These are phyloP conservation scores for Quercus rubra DNA, from an alignment of 306 rosid genomes.

Conservation along the genomic window DNA sequence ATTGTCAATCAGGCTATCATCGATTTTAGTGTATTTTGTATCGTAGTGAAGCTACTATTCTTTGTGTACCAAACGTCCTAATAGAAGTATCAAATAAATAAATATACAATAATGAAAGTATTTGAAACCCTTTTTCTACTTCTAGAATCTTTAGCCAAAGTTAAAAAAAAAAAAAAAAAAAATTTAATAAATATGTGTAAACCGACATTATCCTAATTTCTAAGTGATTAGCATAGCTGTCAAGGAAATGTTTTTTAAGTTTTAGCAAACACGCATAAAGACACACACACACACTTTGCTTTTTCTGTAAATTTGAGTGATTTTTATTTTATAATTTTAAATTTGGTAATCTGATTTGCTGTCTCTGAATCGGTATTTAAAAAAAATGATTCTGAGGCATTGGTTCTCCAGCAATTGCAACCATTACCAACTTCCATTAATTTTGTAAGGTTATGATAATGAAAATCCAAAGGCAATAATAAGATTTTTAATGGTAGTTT, in stretches of 20 bases:
- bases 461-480: not conserved
- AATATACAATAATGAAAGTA: not conserved
- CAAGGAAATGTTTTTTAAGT: not conserved
- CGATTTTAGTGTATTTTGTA: not conserved
- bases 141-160: too few species aligned
- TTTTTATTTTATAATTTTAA: not conserved
- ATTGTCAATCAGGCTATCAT: not conserved
- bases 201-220: not conserved
- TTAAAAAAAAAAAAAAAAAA: not conserved
- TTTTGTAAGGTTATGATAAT: not conserved
- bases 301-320: not conserved
- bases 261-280: not conserved
- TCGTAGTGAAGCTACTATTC: not conserved
- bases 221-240: not conserved
- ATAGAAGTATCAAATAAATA: not conserved
- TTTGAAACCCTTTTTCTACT: not conserved
- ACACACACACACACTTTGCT: not conserved
- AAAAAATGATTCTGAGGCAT: constrained; percentile 4
- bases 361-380: not conserved
- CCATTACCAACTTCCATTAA: constrained; percentile 11
- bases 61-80: not conserved
- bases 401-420: constrained; percentile 2
- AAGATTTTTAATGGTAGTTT: not conserved
- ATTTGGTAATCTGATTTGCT: not conserved
- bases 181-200: not conserved